Conservation (phyloP, 75 land plant species). For the Picea glauca region DNA sequence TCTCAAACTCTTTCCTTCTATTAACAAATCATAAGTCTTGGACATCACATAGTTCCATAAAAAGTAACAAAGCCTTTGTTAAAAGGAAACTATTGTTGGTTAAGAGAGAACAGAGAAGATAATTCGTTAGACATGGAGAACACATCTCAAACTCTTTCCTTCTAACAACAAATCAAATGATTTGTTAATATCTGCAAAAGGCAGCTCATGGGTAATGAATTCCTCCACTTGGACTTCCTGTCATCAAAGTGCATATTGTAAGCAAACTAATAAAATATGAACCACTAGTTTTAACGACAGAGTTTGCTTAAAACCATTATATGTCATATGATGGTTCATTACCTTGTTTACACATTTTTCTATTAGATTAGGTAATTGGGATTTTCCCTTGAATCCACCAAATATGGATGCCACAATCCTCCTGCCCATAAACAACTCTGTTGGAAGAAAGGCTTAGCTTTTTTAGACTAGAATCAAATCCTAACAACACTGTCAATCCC, state of each 20-base stretch:
- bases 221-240: constrained; percentile 35
- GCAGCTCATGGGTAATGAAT: constrained; percentile 35
- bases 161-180: constrained; percentile 23
- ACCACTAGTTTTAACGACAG: too few species aligned
- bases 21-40: too few species aligned
- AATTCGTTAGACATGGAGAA: constrained; percentile 3
- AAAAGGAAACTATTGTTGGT: too few species aligned
- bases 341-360: background rate
- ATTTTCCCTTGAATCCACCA: constrained; percentile 7
- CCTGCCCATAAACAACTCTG: constrained; percentile 2
- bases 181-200: constrained; percentile 35
- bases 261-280: background rate
- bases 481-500: too few species aligned
- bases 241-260: background rate
- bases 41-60: too few species aligned
- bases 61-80: too few species aligned
- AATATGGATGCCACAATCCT: constrained; percentile 2
- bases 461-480: too few species aligned
- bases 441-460: too few species aligned
- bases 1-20: too few species aligned
- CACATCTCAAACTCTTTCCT: constrained; percentile 30
- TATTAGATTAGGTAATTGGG: background rate
- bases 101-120: too few species aligned
- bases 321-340: background rate
- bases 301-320: too few species aligned